Base-by-base conservation (phyloP, 2,329 filamentous ascomycete genomes). In the Coniella lustricola region DNA sequence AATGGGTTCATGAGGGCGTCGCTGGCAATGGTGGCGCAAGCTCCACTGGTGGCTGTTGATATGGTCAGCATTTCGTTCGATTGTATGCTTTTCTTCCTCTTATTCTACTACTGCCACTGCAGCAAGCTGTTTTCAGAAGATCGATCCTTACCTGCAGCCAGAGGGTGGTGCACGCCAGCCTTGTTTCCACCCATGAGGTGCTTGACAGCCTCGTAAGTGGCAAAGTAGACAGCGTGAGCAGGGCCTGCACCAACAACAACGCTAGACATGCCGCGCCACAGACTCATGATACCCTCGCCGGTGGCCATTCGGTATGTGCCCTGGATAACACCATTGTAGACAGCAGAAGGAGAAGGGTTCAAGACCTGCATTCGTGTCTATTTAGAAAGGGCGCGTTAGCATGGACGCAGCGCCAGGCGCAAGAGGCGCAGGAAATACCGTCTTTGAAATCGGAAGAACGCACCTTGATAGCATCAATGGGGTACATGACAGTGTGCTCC, bases 1-100 rank as follows among this genome's bases (percentile, higher is more conserved):
- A 98, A 98, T 18, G 93, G 93, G 64, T 97, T 98, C 93, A 98
- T 98, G 57, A 98, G 81, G 47, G 93, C 93, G 73, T 98, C 93
- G 66, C 90, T 96, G 32, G 91, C 88, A 65, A 97, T 96, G 7
- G 93, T 97, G 56, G 93, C 93, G 59, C 87, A 87, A 52, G 93
- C 91, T 68, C 93, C 93, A 64, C 90, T 95, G 54, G 89, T 85
- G 54, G 89, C 93, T 95, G 64, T 36, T 50, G 1, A 14, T 21
- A 17, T 18, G 44, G 22, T 43, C 34, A 46, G 47, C 38, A 46
- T 12, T 44, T 42, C 36, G 14, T 10, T 38, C 21, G 1, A 12
- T n/a, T n/a, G n/a, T n/a, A n/a, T n/a, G 16, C 3, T 18, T 39
- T 13, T 16, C 16, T 9, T 29, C 25, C 10, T 10, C 25, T 10